Evolutionary conservation across 306 rosid genomes (phyloP), one percentile per base, ranked within the genome.

Genomic region (Trifolium dubium): DNA sequence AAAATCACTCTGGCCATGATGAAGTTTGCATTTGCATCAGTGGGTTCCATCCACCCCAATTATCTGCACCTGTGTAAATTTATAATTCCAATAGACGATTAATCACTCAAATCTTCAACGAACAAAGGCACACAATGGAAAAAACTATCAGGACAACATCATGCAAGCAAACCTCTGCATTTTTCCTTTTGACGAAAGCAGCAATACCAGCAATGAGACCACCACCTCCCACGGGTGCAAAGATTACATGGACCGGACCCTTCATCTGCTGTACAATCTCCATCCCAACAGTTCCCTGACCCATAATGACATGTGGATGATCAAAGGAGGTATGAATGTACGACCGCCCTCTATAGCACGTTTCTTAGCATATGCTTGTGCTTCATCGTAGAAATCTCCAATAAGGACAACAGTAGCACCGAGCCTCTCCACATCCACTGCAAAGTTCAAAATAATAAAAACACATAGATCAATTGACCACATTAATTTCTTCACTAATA

Each of bases 151-250:
- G 39, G 47, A 74, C 54, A 65, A 75, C 23, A 75, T 63, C 56
- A 61, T 53, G 74, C 64, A 59, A 65, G 73, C 64, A 30, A 59
- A 94, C 99, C 97, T 92, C 78, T 2, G 97, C 97, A 83, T 85
- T 80, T 61, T 90, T 90, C 83, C 95, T 89, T 90, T 94, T 94
- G 51, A 94, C 90, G 77, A 88, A 94, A 59, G 97, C 97, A 60
- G 99, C 97, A 82, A 94, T 87, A 49, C 99, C 99, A 73, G 99
- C 96, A 29, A 94, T 90, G 30, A 94, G 89, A 47, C 99, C 99
- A 62, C 99, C 99, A 30, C 99, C 99, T 50, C 99, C 99, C 19
- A 94, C 90, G 1, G 99, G 99, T 79, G 89, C 99, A 78, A 94
- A 94, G 39, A 94, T 92, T 5, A 97, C 97, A 77, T 88, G 88